Evolutionary conservation across 805 yeast genomes (phyloP).

Genomic region (Jamesozyma spencerorum): DNA sequence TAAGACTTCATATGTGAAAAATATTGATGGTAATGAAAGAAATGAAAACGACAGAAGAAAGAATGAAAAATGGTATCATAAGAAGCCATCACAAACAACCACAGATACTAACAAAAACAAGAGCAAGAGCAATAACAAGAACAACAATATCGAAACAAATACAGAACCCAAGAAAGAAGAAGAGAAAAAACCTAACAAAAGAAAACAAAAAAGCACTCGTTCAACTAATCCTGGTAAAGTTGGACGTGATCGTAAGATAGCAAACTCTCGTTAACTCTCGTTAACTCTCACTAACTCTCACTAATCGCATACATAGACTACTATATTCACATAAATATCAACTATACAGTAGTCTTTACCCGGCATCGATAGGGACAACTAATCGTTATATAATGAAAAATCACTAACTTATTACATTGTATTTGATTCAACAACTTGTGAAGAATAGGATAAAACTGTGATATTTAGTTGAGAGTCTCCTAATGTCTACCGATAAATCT

Average conservation of each 20-base stretch:
- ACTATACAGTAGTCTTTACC: too few relatives aligned
- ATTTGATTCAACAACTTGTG: too few relatives aligned
- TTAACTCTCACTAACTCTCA: too few relatives aligned
- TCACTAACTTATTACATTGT: too few relatives aligned
- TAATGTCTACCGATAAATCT: slow-evolving; percentile 22
- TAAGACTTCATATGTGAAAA: slow-evolving; percentile 27
- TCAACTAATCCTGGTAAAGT: too few relatives aligned
- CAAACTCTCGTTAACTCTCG: too few relatives aligned
- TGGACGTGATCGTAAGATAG: too few relatives aligned
- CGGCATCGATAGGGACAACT: too few relatives aligned
- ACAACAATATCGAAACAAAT: slow-evolving; percentile 3
- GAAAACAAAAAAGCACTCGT: slow-evolving; percentile 43
- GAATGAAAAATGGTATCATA: not conserved
- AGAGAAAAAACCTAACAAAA: slow-evolving; percentile 34
- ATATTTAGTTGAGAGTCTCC: slow-evolving; percentile 29
- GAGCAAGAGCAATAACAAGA: not conserved
- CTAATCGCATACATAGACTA: too few relatives aligned
- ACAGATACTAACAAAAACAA: not conserved
- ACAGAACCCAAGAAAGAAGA: slow-evolving; percentile 15
- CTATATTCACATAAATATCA: too few relatives aligned
- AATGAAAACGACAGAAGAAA: slow-evolving; percentile 1
- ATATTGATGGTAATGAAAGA: slow-evolving; percentile 11
- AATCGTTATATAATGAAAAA: too few relatives aligned
- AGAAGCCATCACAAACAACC: not conserved
- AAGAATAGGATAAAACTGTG: not conserved